Percentiles rank a stretch among this genome's conserved stretches.
phyloP scores from a whole-genome alignment of 2,329 filamentous ascomycete species.

The Ilyonectria robusta region DNA sequence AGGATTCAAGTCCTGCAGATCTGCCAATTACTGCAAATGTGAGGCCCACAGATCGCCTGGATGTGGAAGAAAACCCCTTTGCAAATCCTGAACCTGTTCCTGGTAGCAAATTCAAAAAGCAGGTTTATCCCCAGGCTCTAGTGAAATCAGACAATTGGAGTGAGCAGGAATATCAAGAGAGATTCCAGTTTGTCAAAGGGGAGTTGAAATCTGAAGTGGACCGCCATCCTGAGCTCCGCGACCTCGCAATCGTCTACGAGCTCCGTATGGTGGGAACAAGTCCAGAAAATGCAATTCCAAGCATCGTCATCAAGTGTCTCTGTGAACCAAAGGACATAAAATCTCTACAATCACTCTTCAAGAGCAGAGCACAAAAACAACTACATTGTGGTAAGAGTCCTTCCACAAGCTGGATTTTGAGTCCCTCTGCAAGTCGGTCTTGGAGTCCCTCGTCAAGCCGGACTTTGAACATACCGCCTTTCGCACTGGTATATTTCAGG shows the following conservation, averaged over 20 bases:
- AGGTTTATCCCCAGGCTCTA: not conserved
- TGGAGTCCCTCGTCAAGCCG: not conserved
- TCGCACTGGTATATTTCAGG: conserved; percentile 6
- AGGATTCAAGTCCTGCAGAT: too few relatives aligned
- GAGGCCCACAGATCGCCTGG: not conserved
- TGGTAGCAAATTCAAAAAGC: not conserved
- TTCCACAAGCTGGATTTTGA: not conserved
- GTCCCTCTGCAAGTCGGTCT: not conserved
- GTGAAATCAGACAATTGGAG: not conserved
- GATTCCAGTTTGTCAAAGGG: not conserved
- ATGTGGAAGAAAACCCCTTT: not conserved
- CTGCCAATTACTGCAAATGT: too few relatives aligned
- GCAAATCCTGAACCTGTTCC: not conserved
- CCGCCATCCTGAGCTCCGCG: not conserved
- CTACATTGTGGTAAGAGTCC: not conserved
- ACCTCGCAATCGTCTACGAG: not conserved
- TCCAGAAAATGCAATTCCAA: not conserved
- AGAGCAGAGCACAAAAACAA: not conserved
- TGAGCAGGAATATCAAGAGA: not conserved
- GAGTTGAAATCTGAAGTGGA: not conserved
- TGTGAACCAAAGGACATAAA: not conserved
- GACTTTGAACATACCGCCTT: not conserved
- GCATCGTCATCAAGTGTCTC: not conserved
- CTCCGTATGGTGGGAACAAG: not conserved
- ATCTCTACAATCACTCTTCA: not conserved